Evolutionary conservation across 768 basidiomycete genomes (phyloP), one percentile per base, ranked within the genome.

Genomic region (Termitomyces sp.): DNA sequence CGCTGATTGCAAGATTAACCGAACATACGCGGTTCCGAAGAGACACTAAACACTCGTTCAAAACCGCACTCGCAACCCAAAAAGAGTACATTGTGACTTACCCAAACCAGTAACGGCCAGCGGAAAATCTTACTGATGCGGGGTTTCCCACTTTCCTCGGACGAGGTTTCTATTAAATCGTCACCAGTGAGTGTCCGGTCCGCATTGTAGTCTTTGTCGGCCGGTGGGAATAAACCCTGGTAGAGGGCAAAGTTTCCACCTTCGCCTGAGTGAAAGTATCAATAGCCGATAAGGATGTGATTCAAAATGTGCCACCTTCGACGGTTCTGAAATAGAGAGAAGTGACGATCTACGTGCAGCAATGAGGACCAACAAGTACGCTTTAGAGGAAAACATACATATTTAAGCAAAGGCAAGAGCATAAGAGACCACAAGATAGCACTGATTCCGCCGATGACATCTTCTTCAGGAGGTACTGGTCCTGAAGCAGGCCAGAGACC

Each of bases 341-440:
- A 40, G 81, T 77, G 46, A 79, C 46, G 34, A 77, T 71, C 77
- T 79, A 49, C 4, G 41, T 11, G 25, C 5, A 45, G 5, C 4
- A 11, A 27, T 41, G 8, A 37, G 38, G 23, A 42, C 42, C n/a
- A 29, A 42, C 3, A 25, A 38, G 17, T 9, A 21, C 10, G 25
- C 23, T 27, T 25, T 11, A 10, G 14, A 27, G 38, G 2, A 27
- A 5, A 23, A 63, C 80, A 21, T 60, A 82, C 85, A 63, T 87
- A 88, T 85, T 87, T 88, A 25, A 83, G 38, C 47, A 86, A 65
- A 0, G 86, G 85, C 19, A 86, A 62, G 25, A 87, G 69, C 0
- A 83, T 82, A 34, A 89, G 65, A 3, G 84, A 69, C 86, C 85
- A 88, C 35, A 88, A 63, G 56, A 88, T 86, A 19, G 84, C 83